Evolutionary conservation across 371 early-diverging fungal species (phyloP), one percentile per base, ranked within the genome.

Genomic region (Lichtheimia ramosa): DNA sequence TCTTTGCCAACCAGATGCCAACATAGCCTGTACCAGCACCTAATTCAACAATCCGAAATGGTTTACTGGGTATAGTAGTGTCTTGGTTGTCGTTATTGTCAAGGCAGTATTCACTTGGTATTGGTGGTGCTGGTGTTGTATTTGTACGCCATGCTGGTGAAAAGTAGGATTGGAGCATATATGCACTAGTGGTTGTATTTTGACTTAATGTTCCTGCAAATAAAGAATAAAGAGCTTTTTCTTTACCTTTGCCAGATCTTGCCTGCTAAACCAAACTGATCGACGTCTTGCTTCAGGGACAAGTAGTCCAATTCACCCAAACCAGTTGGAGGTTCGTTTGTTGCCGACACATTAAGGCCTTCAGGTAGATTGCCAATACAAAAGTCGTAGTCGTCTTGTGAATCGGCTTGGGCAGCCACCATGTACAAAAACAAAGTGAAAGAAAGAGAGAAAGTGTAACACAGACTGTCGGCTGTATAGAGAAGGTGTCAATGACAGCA

Each of bases 21-120:
- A 79, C 81, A 54, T 83, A 85, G 7, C 86, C 86, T 18, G 84
- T 83, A 8, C 86, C 86, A 16, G 86, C 83, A 5, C 81, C 81
- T 3, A 81, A 62, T 51, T 81, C 81, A 16, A 81, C 49, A 15
- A 81, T 73, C 12, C 75, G 68, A 12, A 59, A 75, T 2, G 71
- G 68, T 15, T 58, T 56, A 1, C 52, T 43, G 6, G 60, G 60
- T 41, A 48, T 23, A 5, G 49, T 28, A 2, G 53, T 18, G 16
- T 18, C 20, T 21, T 51, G 10, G n/a, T 0, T 0, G 10, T 34
- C 10, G 2, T 34, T 10, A 8, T 34, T 34, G 34, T 34, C 34
- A 34, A 23, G 27, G 23, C 65, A 74, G 40, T 71, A 71, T 13
- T 28, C n/a, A 13, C 27, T 46, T n/a, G 74, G 74, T 51, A 73